Evolutionary conservation across 179 eudicot species (phyloP).

Genomic region (Actinidia arguta): DNA sequence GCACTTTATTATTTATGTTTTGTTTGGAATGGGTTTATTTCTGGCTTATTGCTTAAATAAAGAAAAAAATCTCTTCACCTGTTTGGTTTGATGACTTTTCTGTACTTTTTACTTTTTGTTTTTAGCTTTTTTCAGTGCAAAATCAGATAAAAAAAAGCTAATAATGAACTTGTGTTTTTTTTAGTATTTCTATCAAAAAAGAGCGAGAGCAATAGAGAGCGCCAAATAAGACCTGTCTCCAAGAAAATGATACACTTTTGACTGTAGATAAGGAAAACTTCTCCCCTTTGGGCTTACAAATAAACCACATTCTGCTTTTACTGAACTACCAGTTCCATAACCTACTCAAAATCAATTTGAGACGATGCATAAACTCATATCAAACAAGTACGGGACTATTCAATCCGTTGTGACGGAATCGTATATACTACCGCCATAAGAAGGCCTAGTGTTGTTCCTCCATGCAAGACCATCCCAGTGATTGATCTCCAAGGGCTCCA

Average conservation of each 20-base stretch:
- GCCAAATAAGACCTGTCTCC: background rate
- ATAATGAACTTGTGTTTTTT: too few species aligned
- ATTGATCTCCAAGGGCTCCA: slow-evolving; percentile 40
- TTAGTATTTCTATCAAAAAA: too few species aligned
- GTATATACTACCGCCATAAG: slow-evolving; percentile 34
- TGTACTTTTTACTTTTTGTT: too few species aligned
- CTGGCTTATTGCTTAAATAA: too few species aligned
- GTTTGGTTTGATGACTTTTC: too few species aligned
- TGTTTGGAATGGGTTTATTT: too few species aligned
- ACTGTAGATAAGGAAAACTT: background rate
- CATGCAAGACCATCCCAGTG: slow-evolving; percentile 27
- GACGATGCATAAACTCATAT: slow-evolving; percentile 38
- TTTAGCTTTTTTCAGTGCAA: too few species aligned
- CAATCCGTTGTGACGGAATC: slow-evolving; percentile 33
- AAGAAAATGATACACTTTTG: background rate
- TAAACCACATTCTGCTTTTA: background rate
- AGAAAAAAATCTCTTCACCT: too few species aligned
- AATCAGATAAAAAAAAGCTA: too few species aligned
- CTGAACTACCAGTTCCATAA: too few species aligned
- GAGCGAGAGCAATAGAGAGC: too few species aligned
- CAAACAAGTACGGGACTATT: slow-evolving; percentile 31
- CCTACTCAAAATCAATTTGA: background rate
- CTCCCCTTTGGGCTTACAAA: background rate
- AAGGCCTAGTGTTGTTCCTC: slow-evolving; percentile 35
- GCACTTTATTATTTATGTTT: too few species aligned